These are phyloP conservation scores for Zymoseptoria tritici DNA, from an alignment of 2,329 filamentous ascomycete genomes.

Conservation along the genomic window DNA sequence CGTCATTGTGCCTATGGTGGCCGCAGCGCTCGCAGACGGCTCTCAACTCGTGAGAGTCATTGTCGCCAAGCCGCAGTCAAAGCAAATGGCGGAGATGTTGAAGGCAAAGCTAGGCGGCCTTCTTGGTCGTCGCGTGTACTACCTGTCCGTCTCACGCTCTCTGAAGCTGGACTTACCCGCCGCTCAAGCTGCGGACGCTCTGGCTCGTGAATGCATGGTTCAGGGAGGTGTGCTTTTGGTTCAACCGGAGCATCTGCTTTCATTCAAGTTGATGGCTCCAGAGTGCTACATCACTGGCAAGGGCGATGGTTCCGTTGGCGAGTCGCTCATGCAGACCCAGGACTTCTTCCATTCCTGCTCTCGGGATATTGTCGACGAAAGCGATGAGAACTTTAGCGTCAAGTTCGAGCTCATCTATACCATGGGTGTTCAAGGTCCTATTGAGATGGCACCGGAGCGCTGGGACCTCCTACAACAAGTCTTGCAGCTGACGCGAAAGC, in stretches of 20 bases:
- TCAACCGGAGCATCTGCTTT: slow-evolving; percentile 57
- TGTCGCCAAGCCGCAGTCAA: slow-evolving; percentile 49
- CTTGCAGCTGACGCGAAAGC: slow-evolving; percentile 26
- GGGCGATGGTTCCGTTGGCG: slow-evolving; percentile 32
- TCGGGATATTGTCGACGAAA: slow-evolving; percentile 60
- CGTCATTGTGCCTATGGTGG: slow-evolving; percentile 59
- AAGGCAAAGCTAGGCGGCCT: slow-evolving; percentile 50
- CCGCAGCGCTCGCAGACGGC: slow-evolving; percentile 36
- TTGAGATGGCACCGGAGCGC: slow-evolving; percentile 34
- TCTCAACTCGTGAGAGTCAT: slow-evolving; percentile 46
- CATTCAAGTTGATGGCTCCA: slow-evolving; percentile 55
- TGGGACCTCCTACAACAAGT: slow-evolving; percentile 35
- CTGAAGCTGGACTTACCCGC: slow-evolving; percentile 31
- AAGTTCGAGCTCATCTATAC: slow-evolving; percentile 39
- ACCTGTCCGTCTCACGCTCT: slow-evolving; percentile 52
- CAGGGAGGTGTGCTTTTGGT: slow-evolving; percentile 50
- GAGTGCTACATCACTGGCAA: slow-evolving; percentile 48
- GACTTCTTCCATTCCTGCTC: slow-evolving; percentile 43
- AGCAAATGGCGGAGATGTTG: slow-evolving; percentile 51
- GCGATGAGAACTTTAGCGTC: slow-evolving; percentile 35
- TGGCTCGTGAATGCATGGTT: slow-evolving; percentile 39
- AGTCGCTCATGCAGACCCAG: slow-evolving; percentile 46
- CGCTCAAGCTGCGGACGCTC: slow-evolving; percentile 28
- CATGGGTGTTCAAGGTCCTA: slow-evolving; percentile 32
- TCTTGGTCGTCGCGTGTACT: slow-evolving; percentile 46